Percentiles rank a stretch among this genome's conserved stretches.
phyloP scores from a whole-genome alignment of 805 yeast genomes.

The Saccharomycopsis lassenensis region DNA sequence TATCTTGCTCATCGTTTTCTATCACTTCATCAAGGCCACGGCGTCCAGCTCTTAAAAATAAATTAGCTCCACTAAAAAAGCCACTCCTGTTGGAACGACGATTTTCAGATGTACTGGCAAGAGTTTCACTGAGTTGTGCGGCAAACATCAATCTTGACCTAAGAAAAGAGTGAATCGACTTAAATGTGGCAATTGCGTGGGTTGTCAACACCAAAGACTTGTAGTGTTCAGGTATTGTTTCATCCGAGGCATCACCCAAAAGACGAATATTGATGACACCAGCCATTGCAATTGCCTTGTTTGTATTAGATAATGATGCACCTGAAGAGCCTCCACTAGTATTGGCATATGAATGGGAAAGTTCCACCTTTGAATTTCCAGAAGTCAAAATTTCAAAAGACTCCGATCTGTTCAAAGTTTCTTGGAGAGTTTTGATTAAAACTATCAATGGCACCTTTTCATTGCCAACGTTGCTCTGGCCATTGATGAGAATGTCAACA shows the following conservation, averaged over 20 bases:
- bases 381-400: constrained; percentile 44
- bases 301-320: constrained; percentile 20
- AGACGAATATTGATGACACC: constrained; percentile 58
- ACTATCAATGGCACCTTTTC: constrained; percentile 29
- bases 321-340: neutral
- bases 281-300: constrained; percentile 52
- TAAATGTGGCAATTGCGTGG: constrained; percentile 52
- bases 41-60: neutral
- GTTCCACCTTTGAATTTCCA: too few relatives aligned
- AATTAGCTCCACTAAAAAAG: too few relatives aligned
- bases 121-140: constrained; percentile 6
- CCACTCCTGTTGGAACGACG: too few relatives aligned
- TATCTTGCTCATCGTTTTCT: neutral
- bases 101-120: too few relatives aligned
- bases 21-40: constrained; percentile 2
- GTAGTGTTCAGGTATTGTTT: constrained; percentile 21
- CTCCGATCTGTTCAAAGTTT: constrained; percentile 63
- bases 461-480: neutral
- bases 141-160: constrained; percentile 30
- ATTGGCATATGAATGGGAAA: constrained; percentile 18
- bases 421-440: constrained; percentile 54
- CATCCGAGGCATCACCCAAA: constrained; percentile 26
- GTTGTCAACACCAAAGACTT: constrained; percentile 33
- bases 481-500: constrained; percentile 24
- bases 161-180: constrained; percentile 38